Percentiles rank a stretch among this genome's conserved stretches.
Evolutionary conservation across 2,329 filamentous ascomycete genomes (phyloP).

Genomic region (Moelleriella libera): DNA sequence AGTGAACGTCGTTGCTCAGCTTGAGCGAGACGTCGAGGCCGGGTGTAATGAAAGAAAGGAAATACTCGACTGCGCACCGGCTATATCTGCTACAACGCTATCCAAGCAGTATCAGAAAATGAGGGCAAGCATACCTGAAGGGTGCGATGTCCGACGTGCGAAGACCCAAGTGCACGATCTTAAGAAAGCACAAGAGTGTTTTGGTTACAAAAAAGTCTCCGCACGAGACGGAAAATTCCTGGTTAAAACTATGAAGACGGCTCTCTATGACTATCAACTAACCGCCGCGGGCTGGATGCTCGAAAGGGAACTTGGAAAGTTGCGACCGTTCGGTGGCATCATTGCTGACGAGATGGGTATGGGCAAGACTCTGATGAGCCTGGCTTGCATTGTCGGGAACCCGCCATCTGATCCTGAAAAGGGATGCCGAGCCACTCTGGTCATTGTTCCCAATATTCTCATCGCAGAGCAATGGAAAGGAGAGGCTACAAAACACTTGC

Average conservation of each 20-base stretch:
- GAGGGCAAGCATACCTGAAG: conserved; percentile 4
- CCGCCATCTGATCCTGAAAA: conserved; percentile 24
- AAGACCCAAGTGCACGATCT: conserved; percentile 8
- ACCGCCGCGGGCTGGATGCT: conserved; percentile 40
- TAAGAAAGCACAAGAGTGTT: conserved; percentile 2
- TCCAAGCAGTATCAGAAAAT: background rate
- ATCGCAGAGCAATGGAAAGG: conserved; percentile 14
- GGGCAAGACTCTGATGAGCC: conserved; percentile 57
- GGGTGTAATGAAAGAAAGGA: too few species aligned
- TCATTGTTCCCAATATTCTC: conserved; percentile 14
- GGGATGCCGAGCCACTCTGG: conserved; percentile 17
- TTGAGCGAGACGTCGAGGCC: too few species aligned
- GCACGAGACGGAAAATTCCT: conserved; percentile 2
- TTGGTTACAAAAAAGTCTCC: conserved; percentile 9
- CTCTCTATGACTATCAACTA: conserved; percentile 28
- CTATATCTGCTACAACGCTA: background rate
- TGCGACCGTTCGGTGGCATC: conserved; percentile 40
- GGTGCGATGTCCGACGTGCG: conserved; percentile 4
- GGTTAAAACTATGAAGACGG: conserved; percentile 8
- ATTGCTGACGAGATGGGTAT: conserved; percentile 50
- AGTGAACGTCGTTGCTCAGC: too few species aligned
- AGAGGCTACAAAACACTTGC: conserved; percentile 13
- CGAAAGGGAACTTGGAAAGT: conserved; percentile 24
- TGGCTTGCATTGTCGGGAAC: conserved; percentile 58
- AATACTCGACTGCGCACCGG: too few species aligned